These are phyloP conservation scores for Penicillium polonicum DNA, from an alignment of 2,329 filamentous ascomycete genomes.

Conservation along the genomic window DNA sequence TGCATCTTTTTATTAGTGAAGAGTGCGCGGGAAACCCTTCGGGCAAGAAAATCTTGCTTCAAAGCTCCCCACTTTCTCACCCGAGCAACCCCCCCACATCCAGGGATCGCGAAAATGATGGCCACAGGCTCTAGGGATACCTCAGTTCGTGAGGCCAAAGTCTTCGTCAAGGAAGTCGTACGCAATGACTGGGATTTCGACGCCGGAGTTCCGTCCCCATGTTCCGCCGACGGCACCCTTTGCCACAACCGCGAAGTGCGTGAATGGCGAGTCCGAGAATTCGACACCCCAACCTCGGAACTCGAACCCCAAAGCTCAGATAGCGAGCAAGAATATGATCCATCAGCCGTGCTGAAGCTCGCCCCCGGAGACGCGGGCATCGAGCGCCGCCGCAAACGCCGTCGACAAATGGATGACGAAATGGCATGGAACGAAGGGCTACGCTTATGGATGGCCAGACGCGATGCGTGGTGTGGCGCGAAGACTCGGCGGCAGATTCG, in stretches of 20 bases:
- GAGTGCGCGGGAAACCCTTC: background rate
- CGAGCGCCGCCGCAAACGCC: slow-evolving; percentile 56
- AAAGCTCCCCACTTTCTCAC: slow-evolving; percentile 17
- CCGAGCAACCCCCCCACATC: slow-evolving; percentile 11
- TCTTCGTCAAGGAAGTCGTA: slow-evolving; percentile 41
- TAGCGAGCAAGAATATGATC: slow-evolving; percentile 11
- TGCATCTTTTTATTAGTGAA: background rate
- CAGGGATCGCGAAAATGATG: slow-evolving; percentile 14
- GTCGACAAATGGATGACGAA: slow-evolving; percentile 62
- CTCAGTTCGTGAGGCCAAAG: slow-evolving; percentile 43
- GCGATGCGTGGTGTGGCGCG: slow-evolving; percentile 84
- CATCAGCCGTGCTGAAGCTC: slow-evolving; percentile 21
- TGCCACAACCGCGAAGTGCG: slow-evolving; percentile 28
- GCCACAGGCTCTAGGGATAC: slow-evolving; percentile 37
- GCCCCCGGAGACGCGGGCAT: slow-evolving; percentile 45
- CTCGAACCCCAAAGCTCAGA: slow-evolving; percentile 32
- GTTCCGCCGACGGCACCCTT: slow-evolving; percentile 18
- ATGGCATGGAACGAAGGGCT: slow-evolving; percentile 78
- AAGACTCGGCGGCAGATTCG: slow-evolving; percentile 30
- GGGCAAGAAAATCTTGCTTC: slow-evolving; percentile 14
- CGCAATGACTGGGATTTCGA: slow-evolving; percentile 46
- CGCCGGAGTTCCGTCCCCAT: slow-evolving; percentile 22
- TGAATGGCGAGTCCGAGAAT: slow-evolving; percentile 40
- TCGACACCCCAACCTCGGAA: slow-evolving; percentile 40
- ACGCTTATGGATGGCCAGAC: slow-evolving; percentile 71